Evolutionary conservation across 257 asterid genomes (phyloP).

Genomic region (Verbena officinalis): DNA sequence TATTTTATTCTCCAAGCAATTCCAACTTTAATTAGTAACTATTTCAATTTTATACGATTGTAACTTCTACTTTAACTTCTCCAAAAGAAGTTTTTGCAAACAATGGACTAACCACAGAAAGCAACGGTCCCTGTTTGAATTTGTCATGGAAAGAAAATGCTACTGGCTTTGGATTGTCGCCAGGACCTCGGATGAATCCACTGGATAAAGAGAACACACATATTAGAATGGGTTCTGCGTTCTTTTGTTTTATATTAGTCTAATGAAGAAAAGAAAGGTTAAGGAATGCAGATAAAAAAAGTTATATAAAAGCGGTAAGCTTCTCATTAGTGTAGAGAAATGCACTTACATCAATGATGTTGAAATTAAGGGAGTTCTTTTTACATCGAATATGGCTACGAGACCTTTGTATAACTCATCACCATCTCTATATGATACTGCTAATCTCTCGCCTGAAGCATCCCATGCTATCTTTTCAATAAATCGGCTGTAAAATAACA

Average conservation of each 20-base stretch:
- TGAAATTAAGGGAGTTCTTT: conserved; percentile 78
- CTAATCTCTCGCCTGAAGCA: conserved; percentile 96
- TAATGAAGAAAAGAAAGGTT: background rate
- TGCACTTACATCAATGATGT: conserved; percentile 81
- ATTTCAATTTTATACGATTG: too few species aligned
- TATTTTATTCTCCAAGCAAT: too few species aligned
- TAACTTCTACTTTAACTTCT: too few species aligned
- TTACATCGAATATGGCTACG: conserved; percentile 87
- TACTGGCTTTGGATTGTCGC: conserved; percentile 82
- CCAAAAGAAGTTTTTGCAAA: too few species aligned
- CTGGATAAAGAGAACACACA: conserved; percentile 44
- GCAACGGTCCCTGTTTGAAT: conserved; percentile 93
- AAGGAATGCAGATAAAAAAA: background rate
- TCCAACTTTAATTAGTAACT: too few species aligned
- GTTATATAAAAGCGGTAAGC: background rate
- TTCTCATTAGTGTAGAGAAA: conserved; percentile 16
- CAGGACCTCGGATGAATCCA: conserved; percentile 98
- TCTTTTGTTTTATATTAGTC: background rate
- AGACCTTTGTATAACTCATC: conserved; percentile 85
- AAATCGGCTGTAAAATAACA: conserved; percentile 49
- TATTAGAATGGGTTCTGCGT: conserved; percentile 11
- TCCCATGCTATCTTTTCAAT: conserved; percentile 98
- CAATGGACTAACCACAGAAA: conserved; percentile 93
- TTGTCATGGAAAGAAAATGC: conserved; percentile 86
- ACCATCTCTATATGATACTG: conserved; percentile 82